Conservation (phyloP, 352 stramenopile species). For the Pythium dissotocum region DNA sequence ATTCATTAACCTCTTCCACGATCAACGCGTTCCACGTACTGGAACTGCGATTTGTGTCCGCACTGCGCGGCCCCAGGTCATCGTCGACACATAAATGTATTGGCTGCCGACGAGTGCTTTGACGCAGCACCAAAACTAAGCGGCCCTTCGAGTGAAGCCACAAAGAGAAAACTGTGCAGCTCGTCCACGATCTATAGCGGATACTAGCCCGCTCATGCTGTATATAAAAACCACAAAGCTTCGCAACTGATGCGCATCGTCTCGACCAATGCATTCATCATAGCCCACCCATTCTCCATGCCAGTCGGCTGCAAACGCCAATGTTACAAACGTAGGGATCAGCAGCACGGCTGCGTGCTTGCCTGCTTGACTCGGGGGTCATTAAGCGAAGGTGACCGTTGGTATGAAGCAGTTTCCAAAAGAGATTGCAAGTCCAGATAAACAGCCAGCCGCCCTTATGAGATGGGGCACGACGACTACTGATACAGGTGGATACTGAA, state of each 20-base stretch:
- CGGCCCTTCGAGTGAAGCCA: neutral
- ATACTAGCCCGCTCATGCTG: neutral
- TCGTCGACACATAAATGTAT: neutral
- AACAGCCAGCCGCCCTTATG: too few species aligned
- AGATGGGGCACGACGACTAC: too few species aligned
- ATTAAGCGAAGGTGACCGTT: too few species aligned
- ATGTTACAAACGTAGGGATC: too few species aligned
- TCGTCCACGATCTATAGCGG: neutral
- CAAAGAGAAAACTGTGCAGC: conserved; percentile 3
- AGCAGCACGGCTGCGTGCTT: too few species aligned
- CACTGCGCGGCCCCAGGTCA: neutral
- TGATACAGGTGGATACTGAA: too few species aligned
- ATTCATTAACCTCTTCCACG: neutral
- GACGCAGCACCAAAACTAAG: neutral
- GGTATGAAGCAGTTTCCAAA: too few species aligned
- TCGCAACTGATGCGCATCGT: neutral
- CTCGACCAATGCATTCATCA: too few species aligned
- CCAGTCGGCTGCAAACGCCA: too few species aligned
- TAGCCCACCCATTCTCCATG: too few species aligned
- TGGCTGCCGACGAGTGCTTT: neutral
- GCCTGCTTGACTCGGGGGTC: too few species aligned
- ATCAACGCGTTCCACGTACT: neutral
- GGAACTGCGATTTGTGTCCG: neutral
- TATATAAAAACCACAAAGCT: conserved; percentile 5
- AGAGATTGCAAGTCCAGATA: too few species aligned